These are phyloP conservation scores for Aureobasidium pullulans DNA, from an alignment of 2,329 filamentous ascomycete genomes.

Conservation along the genomic window DNA sequence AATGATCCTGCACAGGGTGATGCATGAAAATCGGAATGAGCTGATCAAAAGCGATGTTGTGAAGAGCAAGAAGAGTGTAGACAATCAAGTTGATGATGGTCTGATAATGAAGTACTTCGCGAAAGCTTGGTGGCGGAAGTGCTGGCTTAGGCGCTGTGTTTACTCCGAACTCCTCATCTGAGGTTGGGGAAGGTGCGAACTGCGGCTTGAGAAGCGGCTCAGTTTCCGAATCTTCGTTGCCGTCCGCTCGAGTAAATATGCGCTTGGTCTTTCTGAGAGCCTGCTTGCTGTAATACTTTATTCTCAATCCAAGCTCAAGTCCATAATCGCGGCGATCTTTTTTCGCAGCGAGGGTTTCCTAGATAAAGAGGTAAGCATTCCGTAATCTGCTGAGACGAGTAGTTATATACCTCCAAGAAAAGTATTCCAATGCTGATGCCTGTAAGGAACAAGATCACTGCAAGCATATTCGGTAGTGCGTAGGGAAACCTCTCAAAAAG, in stretches of 20 bases:
- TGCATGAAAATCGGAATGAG: constrained; percentile 84
- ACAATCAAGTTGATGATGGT: constrained; percentile 66
- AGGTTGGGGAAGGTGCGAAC: not conserved
- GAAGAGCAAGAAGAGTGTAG: constrained; percentile 75
- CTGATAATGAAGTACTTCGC: constrained; percentile 65
- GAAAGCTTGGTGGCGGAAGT: constrained; percentile 36
- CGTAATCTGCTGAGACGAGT: not conserved
- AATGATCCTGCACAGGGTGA: constrained; percentile 52
- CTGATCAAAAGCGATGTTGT: constrained; percentile 80
- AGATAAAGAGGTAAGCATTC: constrained; percentile 5
- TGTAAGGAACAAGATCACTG: constrained; percentile 66
- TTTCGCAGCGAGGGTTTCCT: constrained; percentile 74
- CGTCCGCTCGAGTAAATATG: not conserved
- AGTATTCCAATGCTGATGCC: constrained; percentile 67
- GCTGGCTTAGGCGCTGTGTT: constrained; percentile 17
- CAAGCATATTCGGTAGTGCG: constrained; percentile 72
- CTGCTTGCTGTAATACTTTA: constrained; percentile 35
- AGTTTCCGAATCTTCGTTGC: constrained; percentile 4
- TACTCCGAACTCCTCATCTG: constrained; percentile 10
- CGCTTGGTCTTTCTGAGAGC: constrained; percentile 3
- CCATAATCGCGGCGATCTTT: constrained; percentile 67
- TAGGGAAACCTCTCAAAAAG: constrained; percentile 77
- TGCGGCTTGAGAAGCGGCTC: constrained; percentile 15
- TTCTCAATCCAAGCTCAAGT: constrained; percentile 59
- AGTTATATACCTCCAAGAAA: constrained; percentile 58